These are phyloP conservation scores for Didymella sp. DNA, from an alignment of 2,329 filamentous ascomycete genomes.

Conservation along the genomic window DNA sequence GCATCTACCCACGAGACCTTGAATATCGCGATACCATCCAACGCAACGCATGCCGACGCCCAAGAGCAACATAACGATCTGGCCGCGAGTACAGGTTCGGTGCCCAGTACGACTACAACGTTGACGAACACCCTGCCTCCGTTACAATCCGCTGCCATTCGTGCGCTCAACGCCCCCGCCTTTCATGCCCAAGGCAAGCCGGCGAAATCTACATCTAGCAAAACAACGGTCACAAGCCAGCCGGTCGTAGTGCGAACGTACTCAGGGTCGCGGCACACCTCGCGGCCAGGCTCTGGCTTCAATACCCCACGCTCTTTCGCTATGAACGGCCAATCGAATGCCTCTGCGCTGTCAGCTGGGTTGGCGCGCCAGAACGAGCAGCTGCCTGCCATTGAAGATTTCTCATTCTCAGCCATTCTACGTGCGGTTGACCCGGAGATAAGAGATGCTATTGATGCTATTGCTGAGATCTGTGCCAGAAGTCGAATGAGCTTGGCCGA, in stretches of 20 bases:
- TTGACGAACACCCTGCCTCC: slow-evolving; percentile 48
- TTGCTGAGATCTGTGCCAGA: slow-evolving; percentile 68
- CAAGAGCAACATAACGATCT: slow-evolving; percentile 41
- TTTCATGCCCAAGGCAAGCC: slow-evolving; percentile 45
- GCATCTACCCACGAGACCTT: slow-evolving; percentile 23
- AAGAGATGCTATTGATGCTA: slow-evolving; percentile 64
- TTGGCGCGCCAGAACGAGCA: slow-evolving; percentile 37
- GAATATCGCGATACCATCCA: slow-evolving; percentile 15
- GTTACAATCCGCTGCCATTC: slow-evolving; percentile 48
- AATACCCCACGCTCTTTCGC: slow-evolving; percentile 42
- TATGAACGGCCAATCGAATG: slow-evolving; percentile 38
- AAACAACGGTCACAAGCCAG: slow-evolving; percentile 51
- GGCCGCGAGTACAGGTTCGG: slow-evolving; percentile 41
- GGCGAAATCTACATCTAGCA: slow-evolving; percentile 49
- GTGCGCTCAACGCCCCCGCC: slow-evolving; percentile 49
- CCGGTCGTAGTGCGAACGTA: slow-evolving; percentile 55
- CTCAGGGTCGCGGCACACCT: slow-evolving; percentile 45
- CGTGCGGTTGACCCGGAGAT: slow-evolving; percentile 66
- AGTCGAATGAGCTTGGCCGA: slow-evolving; percentile 68
- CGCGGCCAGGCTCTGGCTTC: slow-evolving; percentile 43
- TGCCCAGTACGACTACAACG: slow-evolving; percentile 47
- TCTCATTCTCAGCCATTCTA: slow-evolving; percentile 63
- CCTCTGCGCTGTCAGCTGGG: slow-evolving; percentile 42
- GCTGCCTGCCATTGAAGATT: slow-evolving; percentile 59
- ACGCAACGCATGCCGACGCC: slow-evolving; percentile 33